Conservation (phyloP, 768 basidiomycete species). For the Cubamyces lactineus region DNA sequence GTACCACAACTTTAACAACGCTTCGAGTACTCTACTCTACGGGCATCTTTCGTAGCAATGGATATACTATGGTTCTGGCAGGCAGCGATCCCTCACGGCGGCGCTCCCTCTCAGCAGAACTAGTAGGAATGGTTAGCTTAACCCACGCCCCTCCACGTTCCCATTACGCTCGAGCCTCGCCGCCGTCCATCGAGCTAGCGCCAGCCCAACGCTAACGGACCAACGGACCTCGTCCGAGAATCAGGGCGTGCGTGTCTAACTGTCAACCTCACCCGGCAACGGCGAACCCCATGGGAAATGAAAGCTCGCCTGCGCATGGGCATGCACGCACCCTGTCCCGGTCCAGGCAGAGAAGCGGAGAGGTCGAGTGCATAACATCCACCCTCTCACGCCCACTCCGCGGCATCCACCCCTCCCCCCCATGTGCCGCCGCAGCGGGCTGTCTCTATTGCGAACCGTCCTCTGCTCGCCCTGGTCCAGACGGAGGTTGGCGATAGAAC, state of each 20-base stretch:
- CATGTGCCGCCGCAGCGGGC: constrained; percentile 3
- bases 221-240: constrained; percentile 11
- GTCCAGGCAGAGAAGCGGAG: constrained; percentile 12
- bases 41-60: no score
- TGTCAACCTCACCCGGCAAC: constrained; percentile 24
- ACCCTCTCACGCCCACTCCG: constrained; percentile 11
- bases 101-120: not conserved
- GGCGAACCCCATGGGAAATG: constrained; percentile 25
- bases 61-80: not conserved
- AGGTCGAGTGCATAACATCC: constrained; percentile 10
- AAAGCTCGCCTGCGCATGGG: not conserved
- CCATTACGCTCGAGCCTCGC: not conserved
- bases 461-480: constrained; percentile 11
- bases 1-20: no score
- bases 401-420: constrained; percentile 6
- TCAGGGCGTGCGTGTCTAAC: constrained; percentile 11
- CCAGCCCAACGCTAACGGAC: constrained; percentile 15
- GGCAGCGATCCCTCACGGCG: not conserved
- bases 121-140: constrained; percentile 4
- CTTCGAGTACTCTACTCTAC: not conserved
- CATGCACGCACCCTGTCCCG: constrained; percentile 11
- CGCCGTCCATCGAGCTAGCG: not conserved
- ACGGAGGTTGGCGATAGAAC: constrained; percentile 1
- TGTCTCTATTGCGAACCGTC: constrained; percentile 11
- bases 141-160: not conserved